Percentiles rank a stretch among this genome's conserved stretches.
phyloP scores from a whole-genome alignment of 2,329 filamentous ascomycete genomes.

The Sporothrix sp. region DNA sequence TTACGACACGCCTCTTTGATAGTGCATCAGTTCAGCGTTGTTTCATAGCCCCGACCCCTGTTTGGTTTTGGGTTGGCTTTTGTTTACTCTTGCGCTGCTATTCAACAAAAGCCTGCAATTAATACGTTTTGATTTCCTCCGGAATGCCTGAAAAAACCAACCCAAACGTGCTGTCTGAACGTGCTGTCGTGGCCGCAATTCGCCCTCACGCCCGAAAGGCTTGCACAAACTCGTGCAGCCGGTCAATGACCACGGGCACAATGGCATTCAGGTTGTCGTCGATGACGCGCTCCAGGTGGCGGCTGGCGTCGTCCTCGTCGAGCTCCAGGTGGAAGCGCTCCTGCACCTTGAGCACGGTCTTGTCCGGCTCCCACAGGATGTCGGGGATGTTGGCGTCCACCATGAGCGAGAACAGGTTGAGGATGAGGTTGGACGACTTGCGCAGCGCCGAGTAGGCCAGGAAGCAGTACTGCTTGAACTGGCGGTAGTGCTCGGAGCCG shows the following conservation, averaged over 20 bases:
- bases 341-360: conserved; percentile 88
- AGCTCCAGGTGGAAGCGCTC: conserved; percentile 90
- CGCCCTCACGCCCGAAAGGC: conserved; percentile 60
- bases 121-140: too few relatives aligned
- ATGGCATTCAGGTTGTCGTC: conserved; percentile 83
- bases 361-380: conserved; percentile 83
- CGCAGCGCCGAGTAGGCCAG: conserved; percentile 85
- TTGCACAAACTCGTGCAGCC: conserved; percentile 87
- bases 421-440: conserved; percentile 80
- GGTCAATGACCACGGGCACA: conserved; percentile 89
- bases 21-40: too few relatives aligned
- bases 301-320: conserved; percentile 82
- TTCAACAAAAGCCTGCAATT: too few relatives aligned
- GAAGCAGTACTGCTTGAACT: conserved; percentile 94
- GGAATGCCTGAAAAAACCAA: too few relatives aligned
- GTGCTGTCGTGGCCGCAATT: too few relatives aligned
- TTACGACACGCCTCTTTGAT: too few relatives aligned
- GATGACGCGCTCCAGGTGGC: conserved; percentile 80
- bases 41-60: too few relatives aligned
- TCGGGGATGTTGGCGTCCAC: conserved; percentile 95
- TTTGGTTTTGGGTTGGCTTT: too few relatives aligned
- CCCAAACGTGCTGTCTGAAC: too few relatives aligned
- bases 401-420: conserved; percentile 96
- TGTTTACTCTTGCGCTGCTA: too few relatives aligned
- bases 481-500: conserved; percentile 67